Conservation (phyloP, 2,329 filamentous ascomycete genomes). For the Alternaria conjuncta region DNA sequence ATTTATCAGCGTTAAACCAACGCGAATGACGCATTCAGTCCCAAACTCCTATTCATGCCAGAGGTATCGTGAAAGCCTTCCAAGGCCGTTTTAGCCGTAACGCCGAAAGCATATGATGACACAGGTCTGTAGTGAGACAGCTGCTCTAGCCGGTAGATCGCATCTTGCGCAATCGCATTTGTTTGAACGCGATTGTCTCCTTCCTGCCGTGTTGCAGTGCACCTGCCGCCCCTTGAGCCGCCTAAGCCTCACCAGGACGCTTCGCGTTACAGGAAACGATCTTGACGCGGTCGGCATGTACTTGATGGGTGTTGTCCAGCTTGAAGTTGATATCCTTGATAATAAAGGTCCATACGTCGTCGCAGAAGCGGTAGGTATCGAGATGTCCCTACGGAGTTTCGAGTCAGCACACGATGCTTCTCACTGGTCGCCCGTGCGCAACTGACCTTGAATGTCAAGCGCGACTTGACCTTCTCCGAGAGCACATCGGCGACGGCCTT, state of each 20-base stretch:
- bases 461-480: constrained; percentile 88
- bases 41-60: constrained; percentile 27
- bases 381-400: constrained; percentile 75
- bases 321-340: constrained; percentile 99
- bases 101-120: constrained; percentile 16
- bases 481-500: constrained; percentile 89
- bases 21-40: background rate
- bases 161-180: background rate
- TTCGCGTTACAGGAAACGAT: constrained; percentile 98
- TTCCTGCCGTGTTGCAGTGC: background rate
- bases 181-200: background rate
- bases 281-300: constrained; percentile 92
- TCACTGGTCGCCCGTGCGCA: background rate
- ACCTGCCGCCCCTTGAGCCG: constrained; percentile 3
- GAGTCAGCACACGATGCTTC: constrained; percentile 21
- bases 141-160: background rate
- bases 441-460: constrained; percentile 90
- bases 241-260: constrained; percentile 65
- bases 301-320: constrained; percentile 79
- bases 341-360: constrained; percentile 99
- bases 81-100: constrained; percentile 14
- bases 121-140: background rate
- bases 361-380: constrained; percentile 98
- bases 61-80: constrained; percentile 23
- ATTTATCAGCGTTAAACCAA: background rate